Percentiles rank a stretch among this genome's conserved stretches.
Conservation (phyloP, 352 stramenopile genomes). For the Globisporangium recalcitrans region DNA sequence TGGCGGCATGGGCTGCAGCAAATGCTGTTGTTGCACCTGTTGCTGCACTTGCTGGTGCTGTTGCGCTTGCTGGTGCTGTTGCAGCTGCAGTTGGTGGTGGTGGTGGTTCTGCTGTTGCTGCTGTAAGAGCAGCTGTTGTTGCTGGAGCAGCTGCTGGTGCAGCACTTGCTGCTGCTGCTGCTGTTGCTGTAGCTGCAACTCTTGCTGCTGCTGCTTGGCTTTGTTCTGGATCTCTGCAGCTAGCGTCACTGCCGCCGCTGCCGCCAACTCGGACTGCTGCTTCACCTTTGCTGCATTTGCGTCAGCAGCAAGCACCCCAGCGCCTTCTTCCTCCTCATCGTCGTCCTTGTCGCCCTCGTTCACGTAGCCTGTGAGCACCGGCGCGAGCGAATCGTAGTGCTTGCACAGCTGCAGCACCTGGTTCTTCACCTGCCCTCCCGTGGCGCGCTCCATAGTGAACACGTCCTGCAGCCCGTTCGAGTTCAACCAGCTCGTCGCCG, state of each 20-base stretch:
- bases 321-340: background rate
- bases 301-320: background rate
- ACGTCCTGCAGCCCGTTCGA: constrained; percentile 25
- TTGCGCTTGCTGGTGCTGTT: constrained; percentile 1
- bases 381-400: constrained; percentile 32
- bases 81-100: background rate
- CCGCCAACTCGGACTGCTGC: background rate
- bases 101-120: background rate
- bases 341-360: constrained; percentile 20
- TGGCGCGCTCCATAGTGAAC: constrained; percentile 21
- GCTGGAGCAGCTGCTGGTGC: constrained; percentile 3
- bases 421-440: constrained; percentile 22
- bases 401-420: constrained; percentile 36
- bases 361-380: constrained; percentile 26
- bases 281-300: constrained; percentile 1
- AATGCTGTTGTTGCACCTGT: background rate
- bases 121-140: constrained; percentile 2
- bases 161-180: background rate
- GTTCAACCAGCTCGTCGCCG: constrained; percentile 28
- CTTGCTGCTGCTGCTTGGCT: background rate
- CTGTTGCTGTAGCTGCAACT: background rate
- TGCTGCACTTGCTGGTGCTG: background rate
- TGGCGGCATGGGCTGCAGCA: background rate
- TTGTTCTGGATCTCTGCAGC: background rate
- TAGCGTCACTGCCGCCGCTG: background rate